A percentile compares a stretch with the other conserved stretches of the same genome.
Evolutionary conservation across 192 early-diverging fungal genomes (phyloP).

Genomic region (Mortierella alpina): DNA sequence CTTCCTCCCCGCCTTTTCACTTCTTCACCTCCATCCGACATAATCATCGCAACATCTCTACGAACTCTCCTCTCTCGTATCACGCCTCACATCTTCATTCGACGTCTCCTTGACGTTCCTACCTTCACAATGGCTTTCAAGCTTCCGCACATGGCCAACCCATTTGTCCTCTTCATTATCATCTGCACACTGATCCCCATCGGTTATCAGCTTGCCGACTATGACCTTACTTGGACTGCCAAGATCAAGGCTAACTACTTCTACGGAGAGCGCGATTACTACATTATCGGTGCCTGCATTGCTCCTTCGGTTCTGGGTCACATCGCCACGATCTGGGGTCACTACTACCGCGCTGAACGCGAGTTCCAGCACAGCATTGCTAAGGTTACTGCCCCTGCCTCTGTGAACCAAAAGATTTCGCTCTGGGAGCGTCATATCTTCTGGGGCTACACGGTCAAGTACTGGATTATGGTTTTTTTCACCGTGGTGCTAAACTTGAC

Average conservation of each 20-base stretch:
- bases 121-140: slow-evolving; percentile 30
- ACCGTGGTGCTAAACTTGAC: slow-evolving; percentile 27
- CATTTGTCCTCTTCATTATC: slow-evolving; percentile 33
- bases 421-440: slow-evolving; percentile 52
- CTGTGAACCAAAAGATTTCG: slow-evolving; percentile 45
- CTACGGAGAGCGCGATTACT: slow-evolving; percentile 40
- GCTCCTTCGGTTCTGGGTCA: slow-evolving; percentile 36
- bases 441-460: slow-evolving; percentile 52
- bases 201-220: slow-evolving; percentile 37
- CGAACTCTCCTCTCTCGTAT: not conserved
- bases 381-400: slow-evolving; percentile 44
- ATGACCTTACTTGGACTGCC: slow-evolving; percentile 26
- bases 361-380: slow-evolving; percentile 55
- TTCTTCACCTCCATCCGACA: not conserved
- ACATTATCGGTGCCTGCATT: slow-evolving; percentile 35
- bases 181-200: slow-evolving; percentile 35
- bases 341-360: slow-evolving; percentile 50
- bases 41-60: not conserved
- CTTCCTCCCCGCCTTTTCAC: not conserved
- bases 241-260: slow-evolving; percentile 29
- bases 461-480: slow-evolving; percentile 38
- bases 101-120: not conserved
- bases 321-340: slow-evolving; percentile 49
- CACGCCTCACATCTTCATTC: not conserved
- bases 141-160: slow-evolving; percentile 18